Percentiles rank a stretch among this genome's conserved stretches.
Evolutionary conservation across 192 early-diverging fungal genomes (phyloP).

Genomic region (Umbelopsis sp.): DNA sequence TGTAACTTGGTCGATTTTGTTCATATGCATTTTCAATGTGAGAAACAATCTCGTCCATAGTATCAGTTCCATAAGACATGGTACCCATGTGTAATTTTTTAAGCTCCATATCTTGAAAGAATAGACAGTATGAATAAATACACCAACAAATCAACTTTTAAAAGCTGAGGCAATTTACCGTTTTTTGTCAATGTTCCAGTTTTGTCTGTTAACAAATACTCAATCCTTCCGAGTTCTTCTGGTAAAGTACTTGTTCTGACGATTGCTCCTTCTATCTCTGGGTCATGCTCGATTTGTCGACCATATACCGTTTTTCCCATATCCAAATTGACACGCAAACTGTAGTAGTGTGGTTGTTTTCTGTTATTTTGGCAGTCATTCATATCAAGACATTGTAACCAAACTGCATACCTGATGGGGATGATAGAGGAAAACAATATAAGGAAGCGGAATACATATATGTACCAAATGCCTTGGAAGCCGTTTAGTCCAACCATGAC

Average conservation of each 20-base stretch:
- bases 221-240: conserved; percentile 93
- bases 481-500: conserved; percentile 89
- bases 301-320: conserved; percentile 97
- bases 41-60: conserved; percentile 85
- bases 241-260: conserved; percentile 94
- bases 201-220: conserved; percentile 93
- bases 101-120: conserved; percentile 87
- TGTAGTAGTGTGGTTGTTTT: background rate
- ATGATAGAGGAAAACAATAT: conserved; percentile 97
- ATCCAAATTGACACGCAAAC: conserved; percentile 92
- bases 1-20: conserved; percentile 34
- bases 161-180: conserved; percentile 48
- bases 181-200: conserved; percentile 96
- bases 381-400: background rate
- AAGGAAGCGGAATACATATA: conserved; percentile 90
- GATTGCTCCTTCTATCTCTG: conserved; percentile 81
- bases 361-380: too few species aligned
- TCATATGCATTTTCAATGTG: conserved; percentile 63
- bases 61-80: conserved; percentile 88
- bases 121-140: background rate
- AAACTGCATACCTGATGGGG: conserved; percentile 70
- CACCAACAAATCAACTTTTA: background rate
- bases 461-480: conserved; percentile 89
- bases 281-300: conserved; percentile 85
- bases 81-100: conserved; percentile 95